Evolutionary conservation across 1,284 basidiomycete genomes (phyloP), one percentile per base, ranked within the genome.

Genomic region (Phenoliferia sp.): DNA sequence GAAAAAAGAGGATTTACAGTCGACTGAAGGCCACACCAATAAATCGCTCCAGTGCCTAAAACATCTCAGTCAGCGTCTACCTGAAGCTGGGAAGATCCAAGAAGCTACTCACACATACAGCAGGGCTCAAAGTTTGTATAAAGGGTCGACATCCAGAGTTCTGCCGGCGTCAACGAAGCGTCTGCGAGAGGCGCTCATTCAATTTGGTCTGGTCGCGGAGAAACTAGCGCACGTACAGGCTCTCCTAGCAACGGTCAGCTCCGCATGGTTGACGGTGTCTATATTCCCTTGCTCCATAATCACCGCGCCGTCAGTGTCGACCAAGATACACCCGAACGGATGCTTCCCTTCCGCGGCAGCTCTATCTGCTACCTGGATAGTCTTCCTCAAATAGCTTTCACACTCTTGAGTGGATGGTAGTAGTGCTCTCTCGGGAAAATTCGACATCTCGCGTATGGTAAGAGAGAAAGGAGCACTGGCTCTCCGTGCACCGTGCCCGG

Each of bases 121-220:
- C 61, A 62, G n/a, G 61, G 61, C 26, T 62, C 61, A 56, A 62
- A 62, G 61, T 62, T 62, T 2, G 61, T 62, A 9, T 26, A 32
- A 22, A 62, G 50, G 2, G 61, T 62, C 32, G 19, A 55, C 3
- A 12, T n/a, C 61, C 61, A 62, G 17, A 62, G 33, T 12, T 55
- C 17, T 22, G 33, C 12, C 34, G 61, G 50, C 31, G 29, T 36
- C 31, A 52, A 54, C 26, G 35, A 19, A 12, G 32, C 50, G 32
- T 26, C 61, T 55, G 61, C 28, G 7, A 54, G 7, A 56, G 28
- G 26, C 15, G 4, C 54, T 10, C 39, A 56, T 7, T 6, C 10
- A 28, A 29, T 31, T 10, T 28, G n/a, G n/a, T 31, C 4, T 31
- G 28, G 16, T 10, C n/a, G 33, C 16, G 6, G 54, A 28, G 29